These are phyloP conservation scores for Mortierella sp. DNA, from an alignment of 371 early-diverging fungal species.

Conservation along the genomic window DNA sequence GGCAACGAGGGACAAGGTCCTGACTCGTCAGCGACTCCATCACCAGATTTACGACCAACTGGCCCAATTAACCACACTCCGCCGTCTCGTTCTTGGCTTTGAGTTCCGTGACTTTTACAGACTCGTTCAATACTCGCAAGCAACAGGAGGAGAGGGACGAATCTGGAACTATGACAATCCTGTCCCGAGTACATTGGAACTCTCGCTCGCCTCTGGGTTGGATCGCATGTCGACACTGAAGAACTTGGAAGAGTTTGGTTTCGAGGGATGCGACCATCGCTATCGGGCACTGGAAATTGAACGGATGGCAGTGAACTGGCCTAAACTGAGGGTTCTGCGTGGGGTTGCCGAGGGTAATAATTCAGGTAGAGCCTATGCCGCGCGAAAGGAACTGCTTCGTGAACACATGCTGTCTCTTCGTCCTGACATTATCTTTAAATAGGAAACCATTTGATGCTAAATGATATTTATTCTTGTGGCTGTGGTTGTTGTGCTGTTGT, in stretches of 20 bases:
- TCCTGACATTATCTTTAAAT: neutral
- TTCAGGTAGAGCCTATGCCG: neutral
- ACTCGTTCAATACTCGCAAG: neutral
- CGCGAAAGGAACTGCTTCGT: neutral
- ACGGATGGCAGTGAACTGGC: neutral
- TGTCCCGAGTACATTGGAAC: neutral
- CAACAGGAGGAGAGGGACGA: neutral
- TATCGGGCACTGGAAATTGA: neutral
- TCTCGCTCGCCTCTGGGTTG: neutral
- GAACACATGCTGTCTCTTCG: constrained; percentile 4
- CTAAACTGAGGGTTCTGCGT: neutral
- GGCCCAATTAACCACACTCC: neutral
- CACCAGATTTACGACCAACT: constrained; percentile 2
- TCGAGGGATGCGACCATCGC: neutral
- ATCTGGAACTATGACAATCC: constrained; percentile 5
- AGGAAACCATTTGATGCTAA: neutral
- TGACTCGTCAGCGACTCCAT: neutral
- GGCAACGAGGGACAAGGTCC: neutral
- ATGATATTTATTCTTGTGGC: neutral
- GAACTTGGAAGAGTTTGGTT: neutral
- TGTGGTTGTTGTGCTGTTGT: neutral
- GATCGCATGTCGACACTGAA: neutral
- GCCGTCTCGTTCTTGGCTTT: neutral
- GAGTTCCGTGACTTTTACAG: neutral
- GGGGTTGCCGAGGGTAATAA: neutral